A percentile compares a stretch with the other conserved stretches of the same genome.
phyloP scores from a whole-genome alignment of 2,329 filamentous ascomycete genomes.

The Colletotrichum lupini region DNA sequence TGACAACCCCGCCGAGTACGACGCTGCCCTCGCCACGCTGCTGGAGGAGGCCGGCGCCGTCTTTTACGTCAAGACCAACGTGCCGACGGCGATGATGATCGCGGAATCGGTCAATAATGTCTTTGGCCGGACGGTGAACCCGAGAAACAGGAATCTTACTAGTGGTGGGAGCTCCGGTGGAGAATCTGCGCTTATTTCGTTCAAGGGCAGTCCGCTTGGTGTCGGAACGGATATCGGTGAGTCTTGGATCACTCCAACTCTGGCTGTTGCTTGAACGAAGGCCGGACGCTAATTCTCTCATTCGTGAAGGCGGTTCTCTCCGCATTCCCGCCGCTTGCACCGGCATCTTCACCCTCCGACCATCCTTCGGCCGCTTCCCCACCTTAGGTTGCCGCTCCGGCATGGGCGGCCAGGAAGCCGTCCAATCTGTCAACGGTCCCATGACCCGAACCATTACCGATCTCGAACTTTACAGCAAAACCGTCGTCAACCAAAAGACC shows the following conservation, averaged over 20 bases:
- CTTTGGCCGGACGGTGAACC: slow-evolving; percentile 72
- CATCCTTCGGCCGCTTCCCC: slow-evolving; percentile 70
- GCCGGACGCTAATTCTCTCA: neutral
- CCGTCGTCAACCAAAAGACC: slow-evolving; percentile 61
- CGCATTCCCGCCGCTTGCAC: slow-evolving; percentile 66
- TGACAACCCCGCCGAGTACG: slow-evolving; percentile 61
- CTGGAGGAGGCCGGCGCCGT: slow-evolving; percentile 62
- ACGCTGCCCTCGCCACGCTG: slow-evolving; percentile 53
- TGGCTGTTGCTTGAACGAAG: fast-evolving
- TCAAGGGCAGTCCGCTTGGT: slow-evolving; percentile 69
- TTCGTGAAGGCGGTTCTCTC: slow-evolving; percentile 58
- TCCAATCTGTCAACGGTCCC: slow-evolving; percentile 72
- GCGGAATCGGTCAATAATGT: slow-evolving; percentile 74
- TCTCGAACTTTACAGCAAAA: slow-evolving; percentile 64
- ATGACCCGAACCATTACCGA: slow-evolving; percentile 67
- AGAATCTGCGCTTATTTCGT: slow-evolving; percentile 70
- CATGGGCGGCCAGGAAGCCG: slow-evolving; percentile 73
- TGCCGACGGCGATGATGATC: slow-evolving; percentile 76
- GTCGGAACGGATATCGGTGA: slow-evolving; percentile 71
- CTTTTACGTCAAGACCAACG: slow-evolving; percentile 67
- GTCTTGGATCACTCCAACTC: fast-evolving
- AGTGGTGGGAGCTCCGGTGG: slow-evolving; percentile 76
- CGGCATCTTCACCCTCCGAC: slow-evolving; percentile 66
- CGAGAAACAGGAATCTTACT: slow-evolving; percentile 67
- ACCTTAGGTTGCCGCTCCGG: slow-evolving; percentile 64